Conservation (phyloP, 306 rosid genomes). For the Corylus avellana region DNA sequence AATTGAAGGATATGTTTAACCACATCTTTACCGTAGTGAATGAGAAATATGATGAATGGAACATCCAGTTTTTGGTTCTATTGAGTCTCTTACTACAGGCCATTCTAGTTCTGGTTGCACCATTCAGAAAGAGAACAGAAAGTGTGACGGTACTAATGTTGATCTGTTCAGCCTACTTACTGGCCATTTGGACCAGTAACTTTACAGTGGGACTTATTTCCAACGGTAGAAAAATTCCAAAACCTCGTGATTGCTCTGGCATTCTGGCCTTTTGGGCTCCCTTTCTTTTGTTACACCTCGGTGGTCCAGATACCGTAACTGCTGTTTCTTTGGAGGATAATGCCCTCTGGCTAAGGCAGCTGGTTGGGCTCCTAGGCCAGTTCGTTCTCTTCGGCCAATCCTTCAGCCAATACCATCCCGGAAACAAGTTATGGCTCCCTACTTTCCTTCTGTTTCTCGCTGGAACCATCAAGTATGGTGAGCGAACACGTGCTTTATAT, state of each 20-base stretch:
- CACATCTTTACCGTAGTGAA: too few relatives aligned
- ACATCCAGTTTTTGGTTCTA: neutral
- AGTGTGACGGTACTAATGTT: too few relatives aligned
- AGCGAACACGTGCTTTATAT: constrained; percentile 32
- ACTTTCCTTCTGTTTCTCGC: constrained; percentile 25
- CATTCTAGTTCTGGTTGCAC: neutral
- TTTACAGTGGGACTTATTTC: constrained; percentile 18
- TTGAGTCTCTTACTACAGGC: neutral
- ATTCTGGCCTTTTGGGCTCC: constrained; percentile 26
- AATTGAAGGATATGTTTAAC: too few relatives aligned
- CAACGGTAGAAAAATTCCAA: neutral
- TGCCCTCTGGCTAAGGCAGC: constrained; percentile 39
- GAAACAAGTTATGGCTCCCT: constrained; percentile 12
- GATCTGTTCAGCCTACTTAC: constrained; percentile 4
- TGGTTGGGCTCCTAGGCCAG: constrained; percentile 24
- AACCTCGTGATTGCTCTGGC: neutral
- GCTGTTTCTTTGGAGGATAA: constrained; percentile 45
- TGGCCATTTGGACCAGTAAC: neutral
- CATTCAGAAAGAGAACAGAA: neutral
- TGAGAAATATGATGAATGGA: neutral
- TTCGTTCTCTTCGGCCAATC: constrained; percentile 32
- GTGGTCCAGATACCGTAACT: constrained; percentile 34
- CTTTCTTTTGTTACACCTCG: constrained; percentile 23
- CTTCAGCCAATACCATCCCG: neutral
- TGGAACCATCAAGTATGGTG: constrained; percentile 38